Conservation (phyloP, 345 rosid species). For the Salix exigua region DNA sequence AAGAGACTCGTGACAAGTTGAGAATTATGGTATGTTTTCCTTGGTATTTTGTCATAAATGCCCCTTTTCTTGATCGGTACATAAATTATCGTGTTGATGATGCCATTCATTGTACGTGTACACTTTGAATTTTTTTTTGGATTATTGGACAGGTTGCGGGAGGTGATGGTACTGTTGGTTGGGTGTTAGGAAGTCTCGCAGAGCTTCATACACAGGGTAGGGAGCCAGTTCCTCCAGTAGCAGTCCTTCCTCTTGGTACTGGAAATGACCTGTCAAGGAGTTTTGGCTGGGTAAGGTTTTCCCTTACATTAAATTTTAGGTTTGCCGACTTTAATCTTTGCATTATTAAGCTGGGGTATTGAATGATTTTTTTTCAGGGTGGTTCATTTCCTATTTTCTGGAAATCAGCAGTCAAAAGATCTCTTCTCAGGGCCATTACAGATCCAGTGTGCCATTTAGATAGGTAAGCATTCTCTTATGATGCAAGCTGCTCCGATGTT, state of each 20-base stretch:
- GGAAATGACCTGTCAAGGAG: conserved; percentile 93
- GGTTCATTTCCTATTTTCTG: conserved; percentile 94
- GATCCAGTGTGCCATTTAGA: conserved; percentile 70
- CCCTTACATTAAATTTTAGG: conserved; percentile 7
- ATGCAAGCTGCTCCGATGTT: neutral
- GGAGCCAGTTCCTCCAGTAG: conserved; percentile 76
- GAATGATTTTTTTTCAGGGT: conserved; percentile 49
- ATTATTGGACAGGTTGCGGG: conserved; percentile 79
- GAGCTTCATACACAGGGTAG: conserved; percentile 51
- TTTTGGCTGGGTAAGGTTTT: conserved; percentile 84
- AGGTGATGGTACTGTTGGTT: conserved; percentile 99
- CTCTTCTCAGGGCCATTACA: conserved; percentile 54
- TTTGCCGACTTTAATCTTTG: conserved; percentile 15
- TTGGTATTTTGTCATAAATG: neutral
- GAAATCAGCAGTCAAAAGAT: conserved; percentile 84
- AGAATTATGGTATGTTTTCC: conserved; percentile 71
- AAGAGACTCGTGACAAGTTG: conserved; percentile 68
- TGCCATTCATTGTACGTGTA: neutral
- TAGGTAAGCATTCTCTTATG: conserved; percentile 40
- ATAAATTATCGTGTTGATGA: neutral
- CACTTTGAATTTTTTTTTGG: conserved; percentile 12
- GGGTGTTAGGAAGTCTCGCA: conserved; percentile 86
- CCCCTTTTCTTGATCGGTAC: neutral
- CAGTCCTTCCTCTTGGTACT: conserved; percentile 92
- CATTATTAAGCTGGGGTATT: conserved; percentile 17